Base-by-base conservation (phyloP, 1,139 yeast species). In the Taphrina sp. region DNA sequence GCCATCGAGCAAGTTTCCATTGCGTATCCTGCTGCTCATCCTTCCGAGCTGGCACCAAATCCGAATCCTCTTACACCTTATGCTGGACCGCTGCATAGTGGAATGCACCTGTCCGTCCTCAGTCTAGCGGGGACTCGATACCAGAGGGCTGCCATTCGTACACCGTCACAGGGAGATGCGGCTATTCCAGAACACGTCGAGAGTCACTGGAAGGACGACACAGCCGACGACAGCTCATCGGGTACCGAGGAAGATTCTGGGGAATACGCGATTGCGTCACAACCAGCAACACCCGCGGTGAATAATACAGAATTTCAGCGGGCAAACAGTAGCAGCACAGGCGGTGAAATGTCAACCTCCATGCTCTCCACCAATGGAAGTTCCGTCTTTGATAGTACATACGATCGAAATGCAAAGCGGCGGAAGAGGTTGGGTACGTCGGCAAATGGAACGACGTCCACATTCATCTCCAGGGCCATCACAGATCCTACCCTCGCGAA, bases 381-480 rank as follows among this genome's bases (percentile, higher is more conserved):
- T 23, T 49, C 54, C n/a, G 44, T 49, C 2, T 49, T 49, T 39
- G 54, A 49, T 24, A 17, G 33, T 5, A 20, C 24, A 7, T 31
- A 38, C n/a, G 39, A 42, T 7, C 37, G 34, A 2, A 14, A 22
- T 24, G 26, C 46, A 33, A 49, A 49, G 46, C 54, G 54, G 16
- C 38, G 39, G 46, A 49, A 39, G 24, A 23, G 54, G 3, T 23
- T 36, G 17, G 54, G 54, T 7, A 49, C 54, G n/a, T 49, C 54
- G 2, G 54, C 54, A 3, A 49, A 49, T 22, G 54, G 46, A 28
- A 71, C 70, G 64, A 71, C 69, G 52, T 68, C 73, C 12, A 67
- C 74, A 19, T 72, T 70, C 56, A 66, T 73, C 10, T 67, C 73
- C 8, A 65, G 74, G 29, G 66, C 73, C 5, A 65, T 72, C 33